Conservation (phyloP, 2,329 filamentous ascomycete species). For the Aspergillus caelatus region DNA sequence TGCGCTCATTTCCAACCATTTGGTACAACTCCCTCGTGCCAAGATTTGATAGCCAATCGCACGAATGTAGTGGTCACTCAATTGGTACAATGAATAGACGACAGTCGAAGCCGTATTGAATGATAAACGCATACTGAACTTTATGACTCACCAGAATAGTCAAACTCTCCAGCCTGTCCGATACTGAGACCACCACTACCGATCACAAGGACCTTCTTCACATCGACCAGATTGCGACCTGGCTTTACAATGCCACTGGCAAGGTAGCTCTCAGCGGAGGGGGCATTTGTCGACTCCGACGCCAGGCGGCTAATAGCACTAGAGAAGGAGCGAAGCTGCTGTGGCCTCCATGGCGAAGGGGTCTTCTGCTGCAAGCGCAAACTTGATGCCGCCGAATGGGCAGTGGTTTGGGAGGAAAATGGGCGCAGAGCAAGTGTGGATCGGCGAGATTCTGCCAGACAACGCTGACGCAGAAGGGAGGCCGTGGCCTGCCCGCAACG, state of each 20-base stretch:
- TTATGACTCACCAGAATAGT: conserved; percentile 82
- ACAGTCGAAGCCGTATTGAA: neutral
- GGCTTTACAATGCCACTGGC: conserved; percentile 84
- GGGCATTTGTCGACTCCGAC: conserved; percentile 65
- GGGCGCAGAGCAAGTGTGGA: conserved; percentile 40
- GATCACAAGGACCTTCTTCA: conserved; percentile 97
- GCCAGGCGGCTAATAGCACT: conserved; percentile 42
- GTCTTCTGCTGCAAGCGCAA: conserved; percentile 42
- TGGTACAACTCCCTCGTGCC: neutral
- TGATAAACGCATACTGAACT: neutral
- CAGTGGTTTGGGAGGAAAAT: conserved; percentile 40
- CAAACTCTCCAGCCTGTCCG: conserved; percentile 96
- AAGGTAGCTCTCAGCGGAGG: conserved; percentile 83
- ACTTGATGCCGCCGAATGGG: conserved; percentile 34
- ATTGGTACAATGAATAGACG: neutral
- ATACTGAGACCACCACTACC: conserved; percentile 94
- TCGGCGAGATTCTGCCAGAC: conserved; percentile 40
- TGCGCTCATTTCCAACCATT: neutral
- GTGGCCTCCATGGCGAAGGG: conserved; percentile 41
- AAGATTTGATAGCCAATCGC: neutral
- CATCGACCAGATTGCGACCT: conserved; percentile 75
- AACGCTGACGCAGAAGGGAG: conserved; percentile 46
- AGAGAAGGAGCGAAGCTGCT: conserved; percentile 48
- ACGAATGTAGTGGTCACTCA: neutral
- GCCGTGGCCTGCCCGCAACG: conserved; percentile 47